Base-by-base conservation (phyloP, 2,329 filamentous ascomycete genomes). In the Penicillium sp. region DNA sequence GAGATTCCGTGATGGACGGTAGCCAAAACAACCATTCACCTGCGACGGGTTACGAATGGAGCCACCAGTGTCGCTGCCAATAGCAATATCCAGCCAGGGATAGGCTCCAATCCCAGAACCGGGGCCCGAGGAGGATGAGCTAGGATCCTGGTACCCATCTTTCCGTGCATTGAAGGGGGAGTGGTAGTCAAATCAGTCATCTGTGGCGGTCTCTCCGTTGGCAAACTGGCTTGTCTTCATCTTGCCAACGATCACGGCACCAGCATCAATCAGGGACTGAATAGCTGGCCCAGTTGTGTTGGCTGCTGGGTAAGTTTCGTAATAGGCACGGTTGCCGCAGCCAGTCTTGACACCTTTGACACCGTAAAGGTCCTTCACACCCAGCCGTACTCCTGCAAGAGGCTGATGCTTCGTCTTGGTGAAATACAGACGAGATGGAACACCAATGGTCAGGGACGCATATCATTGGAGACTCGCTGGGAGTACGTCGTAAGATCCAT, bases 361-460 rank as follows among this genome's bases (percentile, higher is more conserved):
- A 65, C 86, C 80, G 68, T 82, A 87, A 38, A 88, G 85, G 67
- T 90, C 88, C 70, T 90, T 90, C 59, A 89, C 80, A 1, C 82
- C 87, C 1, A 89, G 72, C 17, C 88, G 81, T 3, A 88, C 82
- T 28, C 88, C 87, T 7, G 85, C 84, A 0, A 89, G 77, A 1
- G 86, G 86, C n/a, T 68, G 62, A 10, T 65, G 54, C 0, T 24
- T 10, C 2, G 65, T 70, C 53, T 79, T 82, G 2, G 80, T 83
- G 73, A 79, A 86, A 75, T 88, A 89, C 0, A 89, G 76, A 5
- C 87, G 80, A 1, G 86, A 89, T 2, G 87, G 86, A 0, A 89
- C 87, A 13, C 77, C 82, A 40, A 40, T 40, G 38, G 38, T 40
- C 17, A 40, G n/a, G 17, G 38, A 40, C 15, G 38, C 38, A 19